Conservation (phyloP, 2,329 filamentous ascomycete genomes). For the Sporothrix schenckii region DNA sequence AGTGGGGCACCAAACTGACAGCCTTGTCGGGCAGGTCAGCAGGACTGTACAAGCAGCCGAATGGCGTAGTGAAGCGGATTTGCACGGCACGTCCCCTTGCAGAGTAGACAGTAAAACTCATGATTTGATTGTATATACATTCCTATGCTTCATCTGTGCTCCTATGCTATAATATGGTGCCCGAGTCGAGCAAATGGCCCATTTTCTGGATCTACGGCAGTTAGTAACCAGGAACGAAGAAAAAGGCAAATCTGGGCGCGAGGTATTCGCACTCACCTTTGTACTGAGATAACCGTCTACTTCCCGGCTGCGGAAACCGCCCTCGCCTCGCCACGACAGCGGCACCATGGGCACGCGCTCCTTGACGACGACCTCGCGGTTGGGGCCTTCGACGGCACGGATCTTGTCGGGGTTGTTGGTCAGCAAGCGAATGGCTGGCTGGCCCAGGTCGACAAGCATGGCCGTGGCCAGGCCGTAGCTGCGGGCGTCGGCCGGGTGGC, state of each 20-base stretch:
- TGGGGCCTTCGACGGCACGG: constrained; percentile 87
- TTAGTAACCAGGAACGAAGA: background rate
- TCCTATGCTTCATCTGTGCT: background rate
- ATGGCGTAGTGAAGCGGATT: too few species aligned
- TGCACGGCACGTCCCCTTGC: too few species aligned
- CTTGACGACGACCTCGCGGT: constrained; percentile 81
- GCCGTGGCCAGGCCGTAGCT: constrained; percentile 97
- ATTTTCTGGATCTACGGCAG: constrained; percentile 74
- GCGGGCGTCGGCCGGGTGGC: constrained; percentile 91
- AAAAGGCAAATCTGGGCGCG: background rate
- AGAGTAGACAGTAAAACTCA: too few species aligned
- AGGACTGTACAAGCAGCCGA: too few species aligned
- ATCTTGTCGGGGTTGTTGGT: constrained; percentile 99
- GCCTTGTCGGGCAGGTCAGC: background rate
- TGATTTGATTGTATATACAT: constrained; percentile 19
- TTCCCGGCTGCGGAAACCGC: constrained; percentile 82
- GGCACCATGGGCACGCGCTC: constrained; percentile 96
- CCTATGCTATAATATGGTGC: constrained; percentile 26
- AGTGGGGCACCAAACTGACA: background rate
- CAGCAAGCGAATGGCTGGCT: constrained; percentile 75
- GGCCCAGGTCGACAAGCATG: constrained; percentile 84
- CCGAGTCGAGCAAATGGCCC: constrained; percentile 73
- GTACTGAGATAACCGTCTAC: constrained; percentile 93
- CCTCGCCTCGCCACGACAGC: constrained; percentile 83
- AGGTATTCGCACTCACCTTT: constrained; percentile 64